These are phyloP conservation scores for Paecilomyces variotii DNA, from an alignment of 2,329 filamentous ascomycete genomes.

Conservation along the genomic window DNA sequence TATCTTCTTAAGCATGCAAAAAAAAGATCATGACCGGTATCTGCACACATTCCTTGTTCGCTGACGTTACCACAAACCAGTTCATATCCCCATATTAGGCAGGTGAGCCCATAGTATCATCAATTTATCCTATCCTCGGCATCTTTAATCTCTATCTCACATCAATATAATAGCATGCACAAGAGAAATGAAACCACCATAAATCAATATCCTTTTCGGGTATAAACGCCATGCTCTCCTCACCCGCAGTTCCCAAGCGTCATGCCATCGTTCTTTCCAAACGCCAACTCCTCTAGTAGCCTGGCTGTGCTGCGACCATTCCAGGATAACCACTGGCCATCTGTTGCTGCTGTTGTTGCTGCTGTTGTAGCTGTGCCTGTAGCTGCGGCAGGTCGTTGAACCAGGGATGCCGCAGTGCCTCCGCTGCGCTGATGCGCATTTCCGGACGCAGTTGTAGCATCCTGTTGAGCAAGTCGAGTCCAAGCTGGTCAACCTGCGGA, in stretches of 20 bases:
- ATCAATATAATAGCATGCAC: not conserved
- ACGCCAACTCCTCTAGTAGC: not conserved
- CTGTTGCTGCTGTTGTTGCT: conserved; percentile 29
- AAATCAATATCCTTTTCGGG: conserved; percentile 11
- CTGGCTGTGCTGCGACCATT: not conserved
- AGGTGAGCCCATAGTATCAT: not conserved
- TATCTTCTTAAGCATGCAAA: no score
- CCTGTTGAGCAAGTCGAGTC: conserved; percentile 76
- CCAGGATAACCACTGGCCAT: conserved; percentile 1
- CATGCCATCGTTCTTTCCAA: not conserved
- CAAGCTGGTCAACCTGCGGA: conserved; percentile 79
- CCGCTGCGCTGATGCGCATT: conserved; percentile 77
- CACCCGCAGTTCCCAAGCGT: conserved; percentile 8
- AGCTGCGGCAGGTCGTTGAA: conserved; percentile 61
- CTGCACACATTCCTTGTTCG: not conserved
- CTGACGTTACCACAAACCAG: no score
- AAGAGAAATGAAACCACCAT: conserved; percentile 4
- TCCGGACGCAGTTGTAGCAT: conserved; percentile 94
- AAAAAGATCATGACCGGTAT: no score
- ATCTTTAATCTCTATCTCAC: not conserved
- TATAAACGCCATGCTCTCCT: conserved; percentile 24
- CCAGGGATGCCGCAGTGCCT: conserved; percentile 86
- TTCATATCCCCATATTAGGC: not conserved
- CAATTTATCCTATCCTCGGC: not conserved
- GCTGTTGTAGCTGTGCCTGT: conserved; percentile 41